phyloP scores from a whole-genome alignment of 2,329 filamentous ascomycete genomes.

The Ceratocystis colombiana region DNA sequence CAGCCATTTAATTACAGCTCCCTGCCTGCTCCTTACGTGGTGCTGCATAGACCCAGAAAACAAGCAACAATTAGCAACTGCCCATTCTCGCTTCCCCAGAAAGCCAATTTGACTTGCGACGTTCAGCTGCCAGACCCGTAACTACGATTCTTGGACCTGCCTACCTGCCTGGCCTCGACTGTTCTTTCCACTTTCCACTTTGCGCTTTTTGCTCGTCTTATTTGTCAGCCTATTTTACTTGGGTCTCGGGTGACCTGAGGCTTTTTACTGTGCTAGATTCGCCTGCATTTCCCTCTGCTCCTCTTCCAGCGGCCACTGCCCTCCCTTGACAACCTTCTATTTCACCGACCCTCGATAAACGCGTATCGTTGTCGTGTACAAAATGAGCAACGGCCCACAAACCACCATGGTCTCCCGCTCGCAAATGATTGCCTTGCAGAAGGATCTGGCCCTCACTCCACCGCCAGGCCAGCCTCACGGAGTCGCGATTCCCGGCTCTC shows the following conservation, averaged over 20 bases:
- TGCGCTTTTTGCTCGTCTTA: background rate
- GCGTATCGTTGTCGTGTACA: background rate
- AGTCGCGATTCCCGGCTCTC: slow-evolving; percentile 63
- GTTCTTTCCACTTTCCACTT: background rate
- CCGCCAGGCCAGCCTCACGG: slow-evolving; percentile 69
- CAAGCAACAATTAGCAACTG: background rate
- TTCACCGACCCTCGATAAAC: background rate
- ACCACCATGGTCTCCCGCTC: slow-evolving; percentile 14
- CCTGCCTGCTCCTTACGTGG: slow-evolving; percentile 17
- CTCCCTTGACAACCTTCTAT: background rate
- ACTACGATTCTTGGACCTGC: background rate
- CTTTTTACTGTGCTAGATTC: background rate
- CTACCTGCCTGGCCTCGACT: background rate
- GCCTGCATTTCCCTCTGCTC: background rate
- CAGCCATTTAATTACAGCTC: slow-evolving; percentile 20
- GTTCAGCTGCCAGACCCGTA: background rate
- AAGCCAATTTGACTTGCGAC: background rate
- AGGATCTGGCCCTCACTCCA: slow-evolving; percentile 49
- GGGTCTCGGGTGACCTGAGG: background rate
- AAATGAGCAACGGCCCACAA: background rate
- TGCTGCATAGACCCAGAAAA: background rate
- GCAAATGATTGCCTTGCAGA: slow-evolving; percentile 17
- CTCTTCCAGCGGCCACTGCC: background rate
- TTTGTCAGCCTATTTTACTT: background rate
- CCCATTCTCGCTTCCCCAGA: slow-evolving; percentile 8